Evolutionary conservation across 768 basidiomycete species (phyloP), one percentile per base, ranked within the genome.

Genomic region (Mycena capillaripes): DNA sequence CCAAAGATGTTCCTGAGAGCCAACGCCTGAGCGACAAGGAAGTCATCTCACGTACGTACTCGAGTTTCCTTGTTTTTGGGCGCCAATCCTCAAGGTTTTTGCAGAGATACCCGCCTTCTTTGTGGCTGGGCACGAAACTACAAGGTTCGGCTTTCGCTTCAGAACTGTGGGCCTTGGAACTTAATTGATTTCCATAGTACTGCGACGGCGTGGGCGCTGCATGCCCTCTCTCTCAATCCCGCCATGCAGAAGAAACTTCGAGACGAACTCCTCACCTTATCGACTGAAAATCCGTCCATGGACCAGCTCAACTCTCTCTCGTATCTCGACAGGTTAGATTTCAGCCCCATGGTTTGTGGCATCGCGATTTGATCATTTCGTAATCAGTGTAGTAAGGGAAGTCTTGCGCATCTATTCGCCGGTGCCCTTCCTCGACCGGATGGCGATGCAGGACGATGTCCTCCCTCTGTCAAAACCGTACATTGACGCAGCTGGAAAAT

Each of bases 361-460:
- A 5, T 53, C 21, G 23, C 36, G 19, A 8, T 16, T 27, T 48
- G 9, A 46, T 34, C 16, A 23, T 29, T 10, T 32, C 10, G 21
- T 48, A 10, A n/a, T 14, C 65, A 53, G 34, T 21, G 86, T 92
- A 16, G 84, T 92, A 4, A 85, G 88, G 11, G 92, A 93, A 80
- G 88, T 86, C 0, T 77, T 93, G 65, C 87, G 92, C 0, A 57
- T 91, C 0, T 84, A 92, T 71, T 60, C 90, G 0, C 90, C 91
- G 0, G 87, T 91, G 3, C 79, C 86, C 0, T 72, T 73, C 19
- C 86, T 85, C 0, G 66, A 84, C 8, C 81, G 90, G 10, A 77
- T 84, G 1, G 89, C 90, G 1, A 82, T 81, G 53, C 83, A 86
- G 65, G 89, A 92, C 66, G 90, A 91, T 61, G 75, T 89, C 2